A percentile compares a stretch with the other conserved stretches of the same genome.
Evolutionary conservation across 2,329 filamentous ascomycete genomes (phyloP).

Genomic region (Bipolaris zeicola): DNA sequence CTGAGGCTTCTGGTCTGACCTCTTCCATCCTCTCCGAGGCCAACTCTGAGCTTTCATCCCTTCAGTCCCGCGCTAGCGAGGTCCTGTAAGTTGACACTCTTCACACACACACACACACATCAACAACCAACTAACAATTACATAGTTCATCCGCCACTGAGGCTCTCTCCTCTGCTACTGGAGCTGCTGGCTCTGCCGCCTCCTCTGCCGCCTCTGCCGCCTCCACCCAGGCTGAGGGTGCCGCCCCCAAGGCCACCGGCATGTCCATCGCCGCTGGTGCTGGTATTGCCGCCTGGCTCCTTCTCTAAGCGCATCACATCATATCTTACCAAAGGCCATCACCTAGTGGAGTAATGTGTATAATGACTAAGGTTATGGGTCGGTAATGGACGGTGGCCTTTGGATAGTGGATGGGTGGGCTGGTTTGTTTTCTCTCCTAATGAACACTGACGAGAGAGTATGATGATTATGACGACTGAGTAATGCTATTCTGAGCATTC

Average conservation of each 20-base stretch:
- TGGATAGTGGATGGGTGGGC: conserved; percentile 30
- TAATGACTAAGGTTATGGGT: conserved; percentile 30
- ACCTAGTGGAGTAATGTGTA: conserved; percentile 40
- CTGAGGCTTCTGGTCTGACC: conserved; percentile 2
- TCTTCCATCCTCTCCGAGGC: conserved; percentile 16
- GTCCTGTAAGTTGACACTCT: not conserved
- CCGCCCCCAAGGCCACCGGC: conserved; percentile 44
- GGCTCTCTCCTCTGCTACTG: conserved; percentile 12
- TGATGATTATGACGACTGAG: conserved; percentile 31
- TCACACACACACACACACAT: too few species aligned
- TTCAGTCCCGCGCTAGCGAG: conserved; percentile 12
- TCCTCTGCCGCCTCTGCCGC: conserved; percentile 22
- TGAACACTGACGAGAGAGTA: conserved; percentile 26
- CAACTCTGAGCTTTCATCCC: conserved; percentile 16
- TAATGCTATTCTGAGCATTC: conserved; percentile 28
- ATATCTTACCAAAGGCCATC: conserved; percentile 25
- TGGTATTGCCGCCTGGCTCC: conserved; percentile 45
- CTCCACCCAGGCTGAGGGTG: conserved; percentile 13
- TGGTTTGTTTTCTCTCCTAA: conserved; percentile 21
- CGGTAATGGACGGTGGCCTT: conserved; percentile 22
- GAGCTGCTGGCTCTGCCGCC: conserved; percentile 16
- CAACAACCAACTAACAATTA: not conserved
- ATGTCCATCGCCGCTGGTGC: conserved; percentile 46
- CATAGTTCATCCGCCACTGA: not conserved
- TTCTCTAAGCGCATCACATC: conserved; percentile 41